Evolutionary conservation across 495 filamentous ascomycete species (phyloP), one percentile per base, ranked within the genome.

Genomic region (Hyaloscypha bicolor): DNA sequence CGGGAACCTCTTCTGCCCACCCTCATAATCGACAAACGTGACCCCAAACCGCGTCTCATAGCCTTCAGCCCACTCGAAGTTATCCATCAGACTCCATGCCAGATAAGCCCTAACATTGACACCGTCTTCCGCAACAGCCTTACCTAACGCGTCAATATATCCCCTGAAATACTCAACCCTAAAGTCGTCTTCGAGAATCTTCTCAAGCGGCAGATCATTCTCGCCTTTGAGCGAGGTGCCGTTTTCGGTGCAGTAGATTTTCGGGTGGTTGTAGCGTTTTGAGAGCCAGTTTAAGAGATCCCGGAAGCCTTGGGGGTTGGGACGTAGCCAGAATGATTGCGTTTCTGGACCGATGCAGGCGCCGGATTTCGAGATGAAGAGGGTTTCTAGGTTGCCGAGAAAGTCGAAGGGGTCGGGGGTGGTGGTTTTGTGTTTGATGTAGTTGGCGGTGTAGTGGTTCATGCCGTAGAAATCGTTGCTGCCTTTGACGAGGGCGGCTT

Each of bases 371-470:
- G 87, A 85, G 71, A 87, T 82, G 62, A 88, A 83, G 30, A 89
- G 84, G 14, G 87, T 83, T 72, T 91, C 86, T 48, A 93, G 79
- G 76, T 92, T 89, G 55, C 91, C 91, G 4, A 85, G 80, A 78
- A 87, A 87, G 77, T 93, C 91, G 58, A 90, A 82, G 31, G 76
- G 74, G 0, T 86, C 83, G 4, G 90, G 75, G 35, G 80, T 75
- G 48, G 81, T 78, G 5, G 81, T 82, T 76, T 87, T 86, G 78
- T 91, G 88, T 74, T 87, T 88, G 79, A 93, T 88, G 80, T 89
- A 93, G 83, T 92, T 90, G 72, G 90, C 88, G 63, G 90, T 92
- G 82, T 93, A 92, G 80, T 92, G 90, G 81, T 93, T 92, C 90
- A 92, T 91, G 69, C 90, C 90, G 77, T 92, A 92, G 76, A 93